Percentiles rank a stretch among this genome's conserved stretches.
Conservation (phyloP, 495 filamentous ascomycete genomes). For the Niebla homalea region DNA sequence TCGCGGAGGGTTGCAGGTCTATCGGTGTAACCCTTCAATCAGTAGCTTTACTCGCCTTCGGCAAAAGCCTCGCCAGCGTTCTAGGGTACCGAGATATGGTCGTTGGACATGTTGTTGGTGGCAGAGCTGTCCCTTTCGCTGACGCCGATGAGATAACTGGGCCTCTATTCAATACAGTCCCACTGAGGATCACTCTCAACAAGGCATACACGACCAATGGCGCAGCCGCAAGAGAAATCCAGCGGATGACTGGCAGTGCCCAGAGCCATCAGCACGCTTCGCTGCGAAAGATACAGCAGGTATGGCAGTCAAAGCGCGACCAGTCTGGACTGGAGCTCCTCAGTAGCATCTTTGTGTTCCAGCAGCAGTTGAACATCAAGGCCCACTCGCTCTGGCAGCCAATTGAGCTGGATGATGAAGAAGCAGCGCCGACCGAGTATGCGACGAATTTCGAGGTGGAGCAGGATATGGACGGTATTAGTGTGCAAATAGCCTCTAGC, state of each 20-base stretch:
- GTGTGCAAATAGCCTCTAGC: conserved; percentile 1
- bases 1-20: conserved; percentile 1
- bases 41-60: conserved; percentile 17
- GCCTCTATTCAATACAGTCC: conserved; percentile 84
- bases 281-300: conserved; percentile 15
- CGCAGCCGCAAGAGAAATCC: conserved; percentile 7
- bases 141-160: conserved; percentile 59
- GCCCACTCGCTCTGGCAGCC: conserved; percentile 39
- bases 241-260: conserved; percentile 13
- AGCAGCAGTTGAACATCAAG: conserved; percentile 30
- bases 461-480: conserved; percentile 25
- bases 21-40: conserved; percentile 18
- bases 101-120: conserved; percentile 45
- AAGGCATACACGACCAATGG: conserved; percentile 9
- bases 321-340: conserved; percentile 46
- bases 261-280: conserved; percentile 20
- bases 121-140: conserved; percentile 51
- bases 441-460: conserved; percentile 62
- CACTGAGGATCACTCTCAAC: conserved; percentile 41
- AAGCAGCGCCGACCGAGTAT: conserved; percentile 48
- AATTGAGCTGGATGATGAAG: conserved; percentile 28
- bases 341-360: conserved; percentile 77
- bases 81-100: conserved; percentile 16
- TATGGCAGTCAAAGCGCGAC: conserved; percentile 11
- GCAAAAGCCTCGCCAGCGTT: conserved; percentile 10